Conservation (phyloP, 441 rosid species). For the Cnidoscolus chayamansa region DNA sequence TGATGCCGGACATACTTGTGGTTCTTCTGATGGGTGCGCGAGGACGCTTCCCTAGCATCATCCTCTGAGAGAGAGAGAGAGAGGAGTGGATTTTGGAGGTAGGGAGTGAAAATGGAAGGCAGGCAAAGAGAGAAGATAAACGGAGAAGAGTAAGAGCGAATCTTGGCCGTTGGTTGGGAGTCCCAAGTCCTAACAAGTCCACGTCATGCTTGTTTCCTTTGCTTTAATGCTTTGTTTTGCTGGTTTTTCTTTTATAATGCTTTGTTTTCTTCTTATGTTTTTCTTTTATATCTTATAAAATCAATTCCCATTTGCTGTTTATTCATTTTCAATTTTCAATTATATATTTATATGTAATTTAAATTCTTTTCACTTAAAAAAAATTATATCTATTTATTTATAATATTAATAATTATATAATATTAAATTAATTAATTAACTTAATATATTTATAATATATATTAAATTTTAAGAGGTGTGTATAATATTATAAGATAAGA, state of each 20-base stretch:
- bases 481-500: too few species aligned
- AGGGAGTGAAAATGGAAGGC: not conserved
- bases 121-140: constrained; percentile 5
- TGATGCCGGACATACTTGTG: constrained; percentile 64
- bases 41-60: constrained; percentile 70
- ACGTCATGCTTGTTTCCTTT: constrained; percentile 21
- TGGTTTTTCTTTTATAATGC: not conserved
- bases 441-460: too few species aligned
- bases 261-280: not conserved
- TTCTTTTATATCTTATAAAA: not conserved
- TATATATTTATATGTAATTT: too few species aligned
- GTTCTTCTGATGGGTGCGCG: constrained; percentile 66
- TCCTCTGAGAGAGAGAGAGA: constrained; percentile 8
- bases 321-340: too few species aligned
- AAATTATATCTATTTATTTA: too few species aligned
- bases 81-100: not conserved
- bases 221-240: not conserved
- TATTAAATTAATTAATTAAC: too few species aligned
- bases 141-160: constrained; percentile 30
- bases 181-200: constrained; percentile 23
- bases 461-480: too few species aligned
- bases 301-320: too few species aligned
- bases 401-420: too few species aligned
- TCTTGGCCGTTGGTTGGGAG: constrained; percentile 62
- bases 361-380: too few species aligned